Base-by-base conservation (phyloP, 192 early-diverging fungal species). In the Podila horticola region DNA sequence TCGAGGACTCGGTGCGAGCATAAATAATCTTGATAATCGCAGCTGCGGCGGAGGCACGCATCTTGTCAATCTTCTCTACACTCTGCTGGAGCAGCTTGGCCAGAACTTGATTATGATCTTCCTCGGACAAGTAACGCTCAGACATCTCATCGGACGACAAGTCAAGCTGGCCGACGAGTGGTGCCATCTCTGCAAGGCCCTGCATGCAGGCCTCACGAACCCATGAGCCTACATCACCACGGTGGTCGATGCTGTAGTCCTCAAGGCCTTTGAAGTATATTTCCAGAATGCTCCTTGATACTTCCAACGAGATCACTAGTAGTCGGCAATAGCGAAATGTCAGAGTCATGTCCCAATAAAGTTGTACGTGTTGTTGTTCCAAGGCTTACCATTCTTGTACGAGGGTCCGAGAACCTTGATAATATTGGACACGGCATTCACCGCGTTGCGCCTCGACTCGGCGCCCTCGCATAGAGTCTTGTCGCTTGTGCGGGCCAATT, bases 221-320 rank as follows among this genome's bases (percentile, higher is more conserved):
- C 94, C 95, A 97, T 2, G 95, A 97, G 5, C 98, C 98, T 50
- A 99, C 94, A 83, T 99, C 98, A 24, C 98, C 98, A 34, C 97
- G 92, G 48, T 92, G 91, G 69, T 98, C 97, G 3, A 89, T 88
- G 57, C 90, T 92, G 65, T 97, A 95, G 79, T 99, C 98, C 26
- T 92, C 81, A 48, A 98, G 82, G 5, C 93, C 94, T 2, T 64
- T 81, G 24, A 92, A 71, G 59, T 94, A 85, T 13, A 90, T 84
- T 8, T 85, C 62, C 2, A 93, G 31, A 22, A 93, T 75, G 11
- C 58, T 58, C 29, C 57, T 48, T 29, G 89, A 90, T 1, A 89
- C 36, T 10, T 82, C 67, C n/a, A 63, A 28, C 24, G 84, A 69
- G 7, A 86, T 71, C 36, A 75, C 84, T 87, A 69, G 17, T 26